phyloP scores from a whole-genome alignment of 768 basidiomycete species.

The Russula olivacea region DNA sequence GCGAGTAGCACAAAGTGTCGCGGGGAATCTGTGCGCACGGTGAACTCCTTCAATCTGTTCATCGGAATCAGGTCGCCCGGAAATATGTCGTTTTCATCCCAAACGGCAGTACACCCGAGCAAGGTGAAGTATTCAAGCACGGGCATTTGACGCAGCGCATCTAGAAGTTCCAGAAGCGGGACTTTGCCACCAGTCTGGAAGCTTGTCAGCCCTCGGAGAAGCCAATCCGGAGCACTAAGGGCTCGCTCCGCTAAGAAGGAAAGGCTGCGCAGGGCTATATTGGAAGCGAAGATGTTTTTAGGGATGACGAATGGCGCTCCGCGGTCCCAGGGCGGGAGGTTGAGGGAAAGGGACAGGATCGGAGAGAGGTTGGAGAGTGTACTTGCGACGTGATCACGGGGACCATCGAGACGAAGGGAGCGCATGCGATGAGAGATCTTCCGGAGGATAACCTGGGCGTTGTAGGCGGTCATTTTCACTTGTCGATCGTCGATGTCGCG shows the following conservation, averaged over 20 bases:
- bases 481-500: conserved; percentile 11
- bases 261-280: conserved; percentile 1
- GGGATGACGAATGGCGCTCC: conserved; percentile 6
- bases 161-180: no score
- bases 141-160: no score
- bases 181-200: no score
- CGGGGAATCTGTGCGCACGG: conserved; percentile 11
- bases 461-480: not conserved
- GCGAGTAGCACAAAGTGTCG: conserved; percentile 13
- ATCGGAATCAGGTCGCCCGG: no score
- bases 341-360: not conserved
- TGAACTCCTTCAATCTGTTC: not conserved
- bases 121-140: no score
- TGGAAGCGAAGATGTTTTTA: not conserved
- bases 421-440: conserved; percentile 1
- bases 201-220: no score
- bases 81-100: no score
- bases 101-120: no score
- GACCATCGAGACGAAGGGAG: conserved; percentile 14
- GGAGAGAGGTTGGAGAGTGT: not conserved
- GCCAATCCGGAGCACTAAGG: no score
- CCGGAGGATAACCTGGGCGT: not conserved
- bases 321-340: not conserved
- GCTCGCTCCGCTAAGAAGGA: not conserved
- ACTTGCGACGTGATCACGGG: conserved; percentile 4